phyloP scores from a whole-genome alignment of 1,139 yeast genomes.

The Tardiomyces depauwii region DNA sequence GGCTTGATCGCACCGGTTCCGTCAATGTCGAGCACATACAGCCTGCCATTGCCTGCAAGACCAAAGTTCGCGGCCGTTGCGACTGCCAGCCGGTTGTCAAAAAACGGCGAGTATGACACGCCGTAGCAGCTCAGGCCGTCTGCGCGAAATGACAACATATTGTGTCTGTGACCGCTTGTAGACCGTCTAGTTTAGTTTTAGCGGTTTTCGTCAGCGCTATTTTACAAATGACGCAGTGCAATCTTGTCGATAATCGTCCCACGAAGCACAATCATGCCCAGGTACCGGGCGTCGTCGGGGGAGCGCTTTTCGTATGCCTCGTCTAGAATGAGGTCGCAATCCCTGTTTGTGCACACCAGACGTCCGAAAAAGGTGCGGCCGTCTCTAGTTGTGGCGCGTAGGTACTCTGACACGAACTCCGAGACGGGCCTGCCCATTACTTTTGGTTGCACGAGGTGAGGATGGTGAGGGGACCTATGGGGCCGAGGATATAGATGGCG shows the following conservation, averaged over 20 bases:
- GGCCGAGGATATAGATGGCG: too few relatives aligned
- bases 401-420: constrained; percentile 11
- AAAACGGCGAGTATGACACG: constrained; percentile 83
- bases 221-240: constrained; percentile 10
- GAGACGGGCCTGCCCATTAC: background rate
- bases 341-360: constrained; percentile 21
- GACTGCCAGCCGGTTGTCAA: constrained; percentile 80
- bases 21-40: constrained; percentile 57
- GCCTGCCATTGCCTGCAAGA: constrained; percentile 83
- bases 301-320: constrained; percentile 23
- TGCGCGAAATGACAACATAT: constrained; percentile 67
- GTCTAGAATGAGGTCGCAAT: constrained; percentile 21
- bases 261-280: constrained; percentile 27
- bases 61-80: constrained; percentile 92
- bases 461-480: too few relatives aligned
- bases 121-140: constrained; percentile 81
- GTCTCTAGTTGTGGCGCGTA: constrained; percentile 21
- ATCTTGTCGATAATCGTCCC: constrained; percentile 18
- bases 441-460: too few relatives aligned
- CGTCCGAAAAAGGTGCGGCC: constrained; percentile 24
- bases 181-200: background rate
- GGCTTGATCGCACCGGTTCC: constrained; percentile 47
- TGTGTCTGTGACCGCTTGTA: too few relatives aligned
- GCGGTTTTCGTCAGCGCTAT: background rate
- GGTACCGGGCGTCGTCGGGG: constrained; percentile 14